Evolutionary conservation across 1,139 yeast genomes (phyloP).

Genomic region (Debaryomyces singareniensis): DNA sequence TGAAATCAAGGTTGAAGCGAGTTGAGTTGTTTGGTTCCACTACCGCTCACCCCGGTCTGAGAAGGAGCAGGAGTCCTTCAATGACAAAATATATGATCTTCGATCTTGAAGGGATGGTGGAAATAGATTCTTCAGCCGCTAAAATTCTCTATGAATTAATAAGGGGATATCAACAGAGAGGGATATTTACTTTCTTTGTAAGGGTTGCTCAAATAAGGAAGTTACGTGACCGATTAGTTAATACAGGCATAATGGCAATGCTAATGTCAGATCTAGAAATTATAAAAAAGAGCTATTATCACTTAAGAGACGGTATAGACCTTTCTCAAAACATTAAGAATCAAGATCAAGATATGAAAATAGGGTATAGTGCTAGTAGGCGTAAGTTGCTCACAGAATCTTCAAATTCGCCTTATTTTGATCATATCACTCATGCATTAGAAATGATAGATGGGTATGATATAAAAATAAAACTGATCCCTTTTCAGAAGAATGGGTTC

Average conservation of each 20-base stretch:
- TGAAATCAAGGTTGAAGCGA: conserved; percentile 66
- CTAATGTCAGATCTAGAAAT: conserved; percentile 20
- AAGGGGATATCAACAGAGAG: conserved; percentile 45
- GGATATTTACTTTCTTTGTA: conserved; percentile 58
- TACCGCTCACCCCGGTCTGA: conserved; percentile 76
- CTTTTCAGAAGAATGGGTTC: too few species aligned
- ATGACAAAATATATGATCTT: conserved; percentile 67
- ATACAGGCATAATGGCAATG: conserved; percentile 27
- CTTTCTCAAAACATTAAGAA: conserved; percentile 2
- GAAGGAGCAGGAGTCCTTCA: conserved; percentile 44
- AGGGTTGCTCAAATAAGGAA: conserved; percentile 45
- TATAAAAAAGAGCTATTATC: conserved; percentile 20
- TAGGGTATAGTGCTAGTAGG: conserved; percentile 2
- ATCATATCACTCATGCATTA: conserved; percentile 37
- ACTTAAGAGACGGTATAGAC: conserved; percentile 12
- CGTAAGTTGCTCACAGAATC: conserved; percentile 19
- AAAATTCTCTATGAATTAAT: conserved; percentile 64
- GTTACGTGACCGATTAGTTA: conserved; percentile 22
- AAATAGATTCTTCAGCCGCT: conserved; percentile 81
- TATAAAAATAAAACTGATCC: too few species aligned
- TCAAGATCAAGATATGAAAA: too few species aligned
- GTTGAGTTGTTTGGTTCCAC: conserved; percentile 83
- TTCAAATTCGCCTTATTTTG: conserved; percentile 26
- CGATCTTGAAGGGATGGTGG: conserved; percentile 83
- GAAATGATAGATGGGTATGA: conserved; percentile 36